phyloP scores from a whole-genome alignment of 441 rosid genomes.

The Geranium incanum region DNA sequence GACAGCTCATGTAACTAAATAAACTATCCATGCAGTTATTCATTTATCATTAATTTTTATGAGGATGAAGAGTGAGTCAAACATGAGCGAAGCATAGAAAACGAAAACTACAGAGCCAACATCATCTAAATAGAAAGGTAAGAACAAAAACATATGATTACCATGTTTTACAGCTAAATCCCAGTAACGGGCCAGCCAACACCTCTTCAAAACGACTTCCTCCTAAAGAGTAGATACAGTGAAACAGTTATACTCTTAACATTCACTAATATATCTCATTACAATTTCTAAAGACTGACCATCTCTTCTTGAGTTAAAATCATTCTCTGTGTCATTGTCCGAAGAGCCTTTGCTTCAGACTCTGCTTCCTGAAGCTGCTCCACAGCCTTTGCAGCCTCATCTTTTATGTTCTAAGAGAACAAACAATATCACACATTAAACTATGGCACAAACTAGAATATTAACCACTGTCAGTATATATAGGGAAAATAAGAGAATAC shows the following conservation, averaged over 20 bases:
- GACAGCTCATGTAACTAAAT: not conserved
- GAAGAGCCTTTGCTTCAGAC: slow-evolving; percentile 65
- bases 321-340: slow-evolving; percentile 79
- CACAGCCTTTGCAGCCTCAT: slow-evolving; percentile 46
- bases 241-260: slow-evolving; percentile 25
- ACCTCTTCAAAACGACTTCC: slow-evolving; percentile 96
- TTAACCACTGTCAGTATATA: not conserved
- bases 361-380: slow-evolving; percentile 74
- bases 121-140: not conserved
- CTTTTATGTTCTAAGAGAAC: slow-evolving; percentile 52
- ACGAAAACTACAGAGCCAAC: not conserved
- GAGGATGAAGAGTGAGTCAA: not conserved
- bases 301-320: slow-evolving; percentile 88
- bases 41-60: not conserved
- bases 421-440: too few relatives aligned
- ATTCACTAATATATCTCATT: slow-evolving; percentile 15
- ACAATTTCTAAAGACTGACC: slow-evolving; percentile 39
- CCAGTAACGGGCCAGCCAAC: slow-evolving; percentile 99
- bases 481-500: not conserved
- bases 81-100: not conserved
- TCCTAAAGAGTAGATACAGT: slow-evolving; percentile 43
- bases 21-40: not conserved
- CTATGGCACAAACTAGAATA: slow-evolving; percentile 6
- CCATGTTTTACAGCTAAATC: slow-evolving; percentile 84
- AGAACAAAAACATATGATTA: slow-evolving; percentile 23